phyloP scores from a whole-genome alignment of 352 stramenopile genomes.

The Phytophthora gonapodyides region DNA sequence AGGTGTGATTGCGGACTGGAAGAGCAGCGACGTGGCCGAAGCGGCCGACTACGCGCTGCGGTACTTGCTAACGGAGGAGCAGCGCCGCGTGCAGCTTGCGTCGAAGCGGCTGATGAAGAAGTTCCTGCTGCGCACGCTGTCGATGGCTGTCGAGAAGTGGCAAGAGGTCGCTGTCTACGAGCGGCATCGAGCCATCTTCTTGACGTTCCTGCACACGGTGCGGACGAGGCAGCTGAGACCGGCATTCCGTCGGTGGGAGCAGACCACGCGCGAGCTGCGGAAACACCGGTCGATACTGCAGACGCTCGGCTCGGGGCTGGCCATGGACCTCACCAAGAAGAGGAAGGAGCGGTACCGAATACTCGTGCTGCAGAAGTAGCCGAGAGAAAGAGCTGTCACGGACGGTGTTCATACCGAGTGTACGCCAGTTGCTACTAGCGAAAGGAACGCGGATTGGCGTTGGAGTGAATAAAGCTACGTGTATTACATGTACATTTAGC shows the following conservation, averaged over 20 bases:
- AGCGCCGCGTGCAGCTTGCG: constrained; percentile 55
- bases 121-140: constrained; percentile 45
- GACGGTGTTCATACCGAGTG: too few relatives aligned
- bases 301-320: constrained; percentile 54
- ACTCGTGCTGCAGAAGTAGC: constrained; percentile 70
- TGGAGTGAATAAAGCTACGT: too few relatives aligned
- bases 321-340: constrained; percentile 66
- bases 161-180: constrained; percentile 45
- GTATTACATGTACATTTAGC: too few relatives aligned
- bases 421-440: too few relatives aligned
- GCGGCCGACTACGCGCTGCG: constrained; percentile 68
- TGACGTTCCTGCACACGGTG: constrained; percentile 52
- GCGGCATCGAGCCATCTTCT: constrained; percentile 48
- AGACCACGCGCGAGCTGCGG: constrained; percentile 42
- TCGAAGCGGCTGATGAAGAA: constrained; percentile 50
- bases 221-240: constrained; percentile 52
- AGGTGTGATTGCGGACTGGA: constrained; percentile 41
- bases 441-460: too few relatives aligned
- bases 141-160: constrained; percentile 56
- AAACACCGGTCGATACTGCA: constrained; percentile 52
- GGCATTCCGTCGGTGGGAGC: constrained; percentile 66
- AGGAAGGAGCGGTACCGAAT: constrained; percentile 68
- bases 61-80: constrained; percentile 58
- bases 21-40: constrained; percentile 50
- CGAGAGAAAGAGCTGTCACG: not conserved